These are phyloP conservation scores for Coprinopsis cinerea DNA, from an alignment of 768 basidiomycete genomes.

Conservation along the genomic window DNA sequence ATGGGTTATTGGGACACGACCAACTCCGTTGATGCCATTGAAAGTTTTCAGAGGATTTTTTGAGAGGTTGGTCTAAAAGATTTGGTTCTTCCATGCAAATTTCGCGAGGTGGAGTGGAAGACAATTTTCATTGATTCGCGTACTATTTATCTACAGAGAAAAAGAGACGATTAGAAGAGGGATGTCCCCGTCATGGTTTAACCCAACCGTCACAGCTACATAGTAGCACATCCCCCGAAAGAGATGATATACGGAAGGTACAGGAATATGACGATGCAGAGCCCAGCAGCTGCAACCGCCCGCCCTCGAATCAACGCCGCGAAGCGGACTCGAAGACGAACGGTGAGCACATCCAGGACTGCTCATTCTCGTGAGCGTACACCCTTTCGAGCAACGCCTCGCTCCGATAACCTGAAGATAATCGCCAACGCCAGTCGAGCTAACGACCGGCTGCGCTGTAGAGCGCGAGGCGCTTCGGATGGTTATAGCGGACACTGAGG, in stretches of 20 bases:
- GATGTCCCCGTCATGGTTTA: constrained; percentile 77
- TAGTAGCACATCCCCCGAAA: constrained; percentile 48
- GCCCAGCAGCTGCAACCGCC: constrained; percentile 33
- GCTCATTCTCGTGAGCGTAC: constrained; percentile 40
- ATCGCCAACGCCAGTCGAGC: constrained; percentile 10
- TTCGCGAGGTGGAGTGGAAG: too few species aligned
- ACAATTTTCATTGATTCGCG: too few species aligned
- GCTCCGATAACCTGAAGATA: constrained; percentile 70
- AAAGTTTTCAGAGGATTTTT: too few species aligned
- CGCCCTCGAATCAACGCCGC: constrained; percentile 54
- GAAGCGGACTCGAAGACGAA: constrained; percentile 40
- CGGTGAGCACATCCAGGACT: constrained; percentile 28
- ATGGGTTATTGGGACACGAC: too few species aligned
- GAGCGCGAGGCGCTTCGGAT: constrained; percentile 8
- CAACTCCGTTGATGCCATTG: too few species aligned
- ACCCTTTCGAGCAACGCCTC: constrained; percentile 38
- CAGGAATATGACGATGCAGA: constrained; percentile 75
- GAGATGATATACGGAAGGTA: constrained; percentile 56
- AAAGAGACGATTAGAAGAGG: neutral
- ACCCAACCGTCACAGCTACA: constrained; percentile 78
- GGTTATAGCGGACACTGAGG: constrained; percentile 6
- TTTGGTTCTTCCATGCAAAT: too few species aligned
- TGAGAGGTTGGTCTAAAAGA: too few species aligned
- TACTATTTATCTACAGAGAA: too few species aligned
- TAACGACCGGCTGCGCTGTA: constrained; percentile 1